Evolutionary conservation across 371 early-diverging fungal species (phyloP).

Genomic region (Encephalitozoon cuniculi): DNA sequence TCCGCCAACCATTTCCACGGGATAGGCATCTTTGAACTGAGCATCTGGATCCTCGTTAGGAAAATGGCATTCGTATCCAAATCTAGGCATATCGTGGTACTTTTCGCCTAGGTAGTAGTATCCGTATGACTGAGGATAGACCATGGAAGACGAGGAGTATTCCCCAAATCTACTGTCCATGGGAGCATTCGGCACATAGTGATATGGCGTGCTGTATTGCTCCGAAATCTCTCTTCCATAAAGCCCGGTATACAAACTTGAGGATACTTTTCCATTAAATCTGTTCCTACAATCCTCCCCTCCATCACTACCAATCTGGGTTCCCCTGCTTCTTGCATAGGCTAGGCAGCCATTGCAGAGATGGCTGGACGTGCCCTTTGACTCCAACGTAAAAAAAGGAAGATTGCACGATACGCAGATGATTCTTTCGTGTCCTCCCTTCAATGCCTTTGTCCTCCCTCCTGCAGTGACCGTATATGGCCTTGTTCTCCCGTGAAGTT

Average conservation of each 20-base stretch:
- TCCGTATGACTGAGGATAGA: not conserved
- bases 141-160: not conserved
- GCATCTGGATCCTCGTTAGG: not conserved
- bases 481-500: slow-evolving; percentile 64
- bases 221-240: not conserved
- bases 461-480: slow-evolving; percentile 57
- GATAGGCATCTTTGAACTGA: not conserved
- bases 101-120: not conserved
- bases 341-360: slow-evolving; percentile 27
- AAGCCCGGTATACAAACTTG: not conserved
- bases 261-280: not conserved
- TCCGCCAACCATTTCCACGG: not conserved
- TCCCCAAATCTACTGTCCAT: not conserved
- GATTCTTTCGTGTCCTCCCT: slow-evolving; percentile 50
- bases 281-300: not conserved
- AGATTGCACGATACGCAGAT: slow-evolving; percentile 52
- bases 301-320: not conserved
- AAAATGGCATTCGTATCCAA: not conserved
- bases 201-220: not conserved
- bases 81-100: not conserved
- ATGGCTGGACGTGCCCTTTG: not conserved
- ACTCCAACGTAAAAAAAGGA: slow-evolving; percentile 3
- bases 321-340: slow-evolving; percentile 4
- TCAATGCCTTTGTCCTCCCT: slow-evolving; percentile 60
- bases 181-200: not conserved